Evolutionary conservation across 768 basidiomycete species (phyloP).

Genomic region (Pleurotus eryngii): DNA sequence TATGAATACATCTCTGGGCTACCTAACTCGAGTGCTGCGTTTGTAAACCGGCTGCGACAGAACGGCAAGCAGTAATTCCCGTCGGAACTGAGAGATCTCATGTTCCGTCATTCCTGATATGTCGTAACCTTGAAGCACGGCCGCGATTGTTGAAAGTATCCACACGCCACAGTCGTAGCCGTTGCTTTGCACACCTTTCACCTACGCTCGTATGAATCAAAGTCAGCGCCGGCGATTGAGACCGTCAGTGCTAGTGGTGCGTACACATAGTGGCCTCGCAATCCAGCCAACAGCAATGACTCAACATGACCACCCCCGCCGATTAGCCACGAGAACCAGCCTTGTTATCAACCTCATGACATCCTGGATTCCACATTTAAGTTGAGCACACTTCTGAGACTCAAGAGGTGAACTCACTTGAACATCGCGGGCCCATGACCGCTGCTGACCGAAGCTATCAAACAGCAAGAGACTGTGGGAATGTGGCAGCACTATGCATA

Average conservation of each 20-base stretch:
- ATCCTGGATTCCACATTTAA: neutral
- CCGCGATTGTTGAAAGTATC: constrained; percentile 6
- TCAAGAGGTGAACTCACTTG: neutral
- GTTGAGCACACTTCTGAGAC: neutral
- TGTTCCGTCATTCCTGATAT: neutral
- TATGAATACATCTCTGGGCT: too few species aligned
- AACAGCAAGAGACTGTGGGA: constrained; percentile 20
- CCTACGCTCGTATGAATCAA: neutral
- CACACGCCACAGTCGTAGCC: constrained; percentile 8
- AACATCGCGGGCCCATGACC: constrained; percentile 4
- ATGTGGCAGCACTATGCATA: constrained; percentile 17
- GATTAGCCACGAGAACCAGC: neutral
- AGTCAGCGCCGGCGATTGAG: neutral
- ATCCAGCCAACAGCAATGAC: neutral
- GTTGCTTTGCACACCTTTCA: constrained; percentile 1
- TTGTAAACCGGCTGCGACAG: neutral
- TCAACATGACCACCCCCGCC: neutral
- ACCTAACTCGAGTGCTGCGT: too few species aligned
- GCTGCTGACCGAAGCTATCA: constrained; percentile 24
- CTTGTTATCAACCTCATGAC: neutral
- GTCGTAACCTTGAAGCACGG: constrained; percentile 5
- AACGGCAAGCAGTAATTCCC: neutral
- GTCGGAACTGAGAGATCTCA: neutral
- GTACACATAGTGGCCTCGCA: neutral
- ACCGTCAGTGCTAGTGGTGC: neutral